Base-by-base conservation (phyloP, 2,329 filamentous ascomycete species). In the Beauveria australis region DNA sequence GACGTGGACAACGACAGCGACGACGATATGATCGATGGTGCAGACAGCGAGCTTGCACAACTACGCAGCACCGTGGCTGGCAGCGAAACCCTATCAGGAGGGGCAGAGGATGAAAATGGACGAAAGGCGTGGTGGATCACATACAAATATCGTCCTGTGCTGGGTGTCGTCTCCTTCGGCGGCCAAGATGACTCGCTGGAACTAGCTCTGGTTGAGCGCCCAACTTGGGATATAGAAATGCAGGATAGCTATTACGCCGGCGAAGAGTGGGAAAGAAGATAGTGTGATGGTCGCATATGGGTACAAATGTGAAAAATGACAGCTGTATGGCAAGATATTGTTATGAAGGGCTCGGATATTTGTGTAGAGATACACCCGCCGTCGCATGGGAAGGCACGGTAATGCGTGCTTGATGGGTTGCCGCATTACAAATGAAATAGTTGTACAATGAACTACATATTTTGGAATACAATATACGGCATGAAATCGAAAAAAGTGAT, bases 131-230 rank as follows among this genome's bases (percentile, higher is more conserved):
- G 77, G 76, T 97, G 92, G 91, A 85, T 87, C 71, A 96, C 92
- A 5, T 92, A 89, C 79, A 95, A 96, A 74, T 99, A 97, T 75
- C 83, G 92, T 62, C 90, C 92, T n/a, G 92, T 99, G 67, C 79
- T 99, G 63, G 94, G 92, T 59, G 75, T 86, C 43, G 80, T 84
- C 41, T 77, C 78, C 48, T 73, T 81, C 64, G 71, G 69, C 58
- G 67, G 65, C 22, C 72, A 75, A 28, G 71, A 71, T 66, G 63
- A 73, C 66, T 73, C 77, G 12, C 75, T 89, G 5, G 94, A 99
- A 74, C 89, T 97, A 52, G 92, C 91, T 2, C 78, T 97, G 56
- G 86, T 97, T 16, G 93, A 97, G 78, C 80, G 92, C 68, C 92
- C 93, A 22, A 80, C 86, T 66, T 94, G 89, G 85, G 90, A 95